Percentiles rank a stretch among this genome's conserved stretches.
These are phyloP conservation scores for Panicum miliaceum DNA, from an alignment of 176 grass and related monocot genomes.

Conservation along the genomic window DNA sequence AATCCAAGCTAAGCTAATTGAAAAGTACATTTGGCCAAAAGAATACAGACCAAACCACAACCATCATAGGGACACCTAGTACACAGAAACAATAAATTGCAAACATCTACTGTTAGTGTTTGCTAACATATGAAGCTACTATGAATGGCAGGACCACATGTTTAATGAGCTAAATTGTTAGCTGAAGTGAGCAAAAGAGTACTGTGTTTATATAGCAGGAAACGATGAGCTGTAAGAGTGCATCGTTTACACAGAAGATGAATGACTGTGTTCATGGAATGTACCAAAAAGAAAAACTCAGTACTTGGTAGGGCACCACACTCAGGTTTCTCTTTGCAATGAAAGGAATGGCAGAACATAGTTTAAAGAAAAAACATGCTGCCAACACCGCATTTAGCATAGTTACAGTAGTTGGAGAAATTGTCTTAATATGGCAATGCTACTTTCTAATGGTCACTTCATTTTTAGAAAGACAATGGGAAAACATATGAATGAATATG, in stretches of 20 bases:
- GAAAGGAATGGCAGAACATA: neutral
- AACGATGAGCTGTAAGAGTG: slow-evolving; percentile 3
- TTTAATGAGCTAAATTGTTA: slow-evolving; percentile 35
- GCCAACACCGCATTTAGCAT: neutral
- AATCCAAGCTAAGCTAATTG: neutral
- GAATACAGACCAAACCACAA: neutral
- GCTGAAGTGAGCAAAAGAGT: neutral
- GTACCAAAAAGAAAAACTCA: slow-evolving; percentile 1
- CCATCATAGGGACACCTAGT: slow-evolving; percentile 12
- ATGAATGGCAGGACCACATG: slow-evolving; percentile 22
- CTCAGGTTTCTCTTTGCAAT: neutral
- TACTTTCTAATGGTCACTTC: slow-evolving; percentile 8
- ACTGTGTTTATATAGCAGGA: neutral
- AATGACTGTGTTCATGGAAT: neutral
- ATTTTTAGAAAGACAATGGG: slow-evolving; percentile 15
- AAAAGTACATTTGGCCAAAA: slow-evolving; percentile 19
- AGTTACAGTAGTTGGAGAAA: neutral
- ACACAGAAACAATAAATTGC: slow-evolving; percentile 40
- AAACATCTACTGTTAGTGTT: neutral
- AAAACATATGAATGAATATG: neutral
- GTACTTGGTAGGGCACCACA: neutral
- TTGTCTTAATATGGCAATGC: neutral
- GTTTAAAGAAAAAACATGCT: neutral
- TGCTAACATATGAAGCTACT: slow-evolving; percentile 34
- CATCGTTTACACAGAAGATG: neutral